Evolutionary conservation across 1,139 yeast genomes (phyloP).

Genomic region (Geotrichum cucujoidarum): DNA sequence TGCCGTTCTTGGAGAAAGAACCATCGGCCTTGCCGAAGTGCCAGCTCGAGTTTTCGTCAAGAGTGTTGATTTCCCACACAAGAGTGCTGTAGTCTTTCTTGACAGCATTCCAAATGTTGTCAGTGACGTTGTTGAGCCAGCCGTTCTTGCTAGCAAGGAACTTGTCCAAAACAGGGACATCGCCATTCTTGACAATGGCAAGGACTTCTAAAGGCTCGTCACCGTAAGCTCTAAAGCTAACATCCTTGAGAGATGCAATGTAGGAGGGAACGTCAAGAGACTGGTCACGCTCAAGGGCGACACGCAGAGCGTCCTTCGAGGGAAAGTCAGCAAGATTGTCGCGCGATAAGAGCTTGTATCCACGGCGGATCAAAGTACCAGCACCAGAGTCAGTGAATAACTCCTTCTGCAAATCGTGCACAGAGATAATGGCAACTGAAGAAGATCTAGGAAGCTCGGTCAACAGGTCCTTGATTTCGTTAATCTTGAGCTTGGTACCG

Average conservation of each 20-base stretch:
- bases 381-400: constrained; percentile 99
- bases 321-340: constrained; percentile 59
- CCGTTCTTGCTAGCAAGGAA: constrained; percentile 85
- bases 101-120: constrained; percentile 81
- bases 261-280: constrained; percentile 79
- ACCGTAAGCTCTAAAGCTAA: constrained; percentile 72
- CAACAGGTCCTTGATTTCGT: constrained; percentile 88
- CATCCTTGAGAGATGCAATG: constrained; percentile 59
- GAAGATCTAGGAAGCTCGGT: constrained; percentile 94
- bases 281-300: constrained; percentile 70
- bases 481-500: constrained; percentile 94
- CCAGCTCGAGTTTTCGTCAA: constrained; percentile 87
- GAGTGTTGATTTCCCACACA: constrained; percentile 87
- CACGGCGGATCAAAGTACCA: constrained; percentile 95
- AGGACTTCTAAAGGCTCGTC: constrained; percentile 94
- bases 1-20: constrained; percentile 82
- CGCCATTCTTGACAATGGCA: constrained; percentile 61
- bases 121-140: constrained; percentile 96
- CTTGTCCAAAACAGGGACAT: constrained; percentile 73
- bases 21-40: constrained; percentile 91
- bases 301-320: constrained; percentile 67
- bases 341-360: constrained; percentile 77
- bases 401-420: constrained; percentile 91
- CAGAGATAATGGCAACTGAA: constrained; percentile 94
- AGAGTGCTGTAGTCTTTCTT: constrained; percentile 66